Conservation (phyloP, 108 stramenopile genomes). For the Bacterosira constricta region DNA sequence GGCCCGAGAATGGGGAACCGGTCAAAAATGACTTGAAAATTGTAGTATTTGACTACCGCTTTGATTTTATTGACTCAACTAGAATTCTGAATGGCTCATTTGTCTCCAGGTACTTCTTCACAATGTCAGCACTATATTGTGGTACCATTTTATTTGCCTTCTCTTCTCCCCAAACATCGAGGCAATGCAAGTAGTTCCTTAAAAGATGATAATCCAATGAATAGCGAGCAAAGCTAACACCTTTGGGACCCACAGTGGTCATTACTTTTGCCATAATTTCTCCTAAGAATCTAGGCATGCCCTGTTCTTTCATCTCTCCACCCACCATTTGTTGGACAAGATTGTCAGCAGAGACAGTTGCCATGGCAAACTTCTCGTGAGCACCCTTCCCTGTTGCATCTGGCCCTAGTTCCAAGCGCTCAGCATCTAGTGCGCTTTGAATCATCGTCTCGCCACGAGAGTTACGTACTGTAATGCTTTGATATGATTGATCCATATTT, state of each 20-base stretch:
- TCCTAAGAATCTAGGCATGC: conserved; percentile 71
- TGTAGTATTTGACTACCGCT: neutral
- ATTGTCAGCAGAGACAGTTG: conserved; percentile 68
- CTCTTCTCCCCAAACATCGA: conserved; percentile 60
- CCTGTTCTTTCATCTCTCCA: conserved; percentile 50
- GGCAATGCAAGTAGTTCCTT: conserved; percentile 74
- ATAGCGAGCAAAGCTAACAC: conserved; percentile 80
- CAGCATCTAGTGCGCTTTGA: conserved; percentile 52
- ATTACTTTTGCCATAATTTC: conserved; percentile 68
- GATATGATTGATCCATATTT: conserved; percentile 67
- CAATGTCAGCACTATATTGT: conserved; percentile 57
- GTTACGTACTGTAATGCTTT: conserved; percentile 80
- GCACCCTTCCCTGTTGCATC: conserved; percentile 56
- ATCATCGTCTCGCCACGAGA: conserved; percentile 67
- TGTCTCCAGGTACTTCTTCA: conserved; percentile 57
- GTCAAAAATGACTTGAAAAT: neutral
- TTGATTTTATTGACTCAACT: conserved; percentile 19
- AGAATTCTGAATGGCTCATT: conserved; percentile 37
- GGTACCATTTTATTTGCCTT: conserved; percentile 49
- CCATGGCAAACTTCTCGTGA: conserved; percentile 64
- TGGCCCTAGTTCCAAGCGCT: conserved; percentile 51
- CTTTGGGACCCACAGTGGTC: conserved; percentile 68
- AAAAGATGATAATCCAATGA: conserved; percentile 83
- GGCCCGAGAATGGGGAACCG: too few relatives aligned
- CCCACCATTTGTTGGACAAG: conserved; percentile 67